Evolutionary conservation across 164 flowering plant genomes (phyloP).

Genomic region (Santalum album): DNA sequence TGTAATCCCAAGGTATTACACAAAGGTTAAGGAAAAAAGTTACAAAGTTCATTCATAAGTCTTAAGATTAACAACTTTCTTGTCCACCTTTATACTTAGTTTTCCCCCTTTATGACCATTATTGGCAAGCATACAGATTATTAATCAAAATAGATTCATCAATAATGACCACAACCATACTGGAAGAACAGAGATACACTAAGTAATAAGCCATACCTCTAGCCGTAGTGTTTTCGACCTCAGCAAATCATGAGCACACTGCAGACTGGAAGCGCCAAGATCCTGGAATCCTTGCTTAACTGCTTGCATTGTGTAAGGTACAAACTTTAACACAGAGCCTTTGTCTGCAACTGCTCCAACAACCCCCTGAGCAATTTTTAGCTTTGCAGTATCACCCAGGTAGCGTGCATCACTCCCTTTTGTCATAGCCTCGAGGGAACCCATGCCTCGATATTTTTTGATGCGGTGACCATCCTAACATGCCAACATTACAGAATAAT

Average conservation of each 20-base stretch:
- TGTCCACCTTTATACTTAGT: too few species aligned
- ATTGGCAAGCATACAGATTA: too few species aligned
- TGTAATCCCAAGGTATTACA: too few species aligned
- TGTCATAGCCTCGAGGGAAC: slow-evolving; percentile 94
- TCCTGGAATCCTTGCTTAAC: slow-evolving; percentile 97
- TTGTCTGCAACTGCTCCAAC: slow-evolving; percentile 86
- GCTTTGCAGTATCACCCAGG: slow-evolving; percentile 73
- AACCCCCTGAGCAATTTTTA: slow-evolving; percentile 92
- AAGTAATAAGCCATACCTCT: slow-evolving; percentile 46
- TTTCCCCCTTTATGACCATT: too few species aligned
- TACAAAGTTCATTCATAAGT: too few species aligned
- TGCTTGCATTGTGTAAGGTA: slow-evolving; percentile 90
- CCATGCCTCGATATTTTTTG: slow-evolving; percentile 94
- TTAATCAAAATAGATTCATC: too few species aligned
- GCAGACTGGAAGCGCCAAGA: slow-evolving; percentile 73
- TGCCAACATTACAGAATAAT: slow-evolving; percentile 1
- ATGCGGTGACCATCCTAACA: slow-evolving; percentile 54
- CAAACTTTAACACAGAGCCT: slow-evolving; percentile 73
- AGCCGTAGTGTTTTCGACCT: slow-evolving; percentile 56
- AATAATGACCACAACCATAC: too few species aligned
- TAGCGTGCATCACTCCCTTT: slow-evolving; percentile 89
- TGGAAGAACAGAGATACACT: background rate
- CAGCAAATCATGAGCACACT: slow-evolving; percentile 67
- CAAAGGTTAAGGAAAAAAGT: too few species aligned
- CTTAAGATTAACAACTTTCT: too few species aligned